Evolutionary conservation across 1,284 basidiomycete genomes (phyloP).

Genomic region (Neotropicomus parvogracilis): DNA sequence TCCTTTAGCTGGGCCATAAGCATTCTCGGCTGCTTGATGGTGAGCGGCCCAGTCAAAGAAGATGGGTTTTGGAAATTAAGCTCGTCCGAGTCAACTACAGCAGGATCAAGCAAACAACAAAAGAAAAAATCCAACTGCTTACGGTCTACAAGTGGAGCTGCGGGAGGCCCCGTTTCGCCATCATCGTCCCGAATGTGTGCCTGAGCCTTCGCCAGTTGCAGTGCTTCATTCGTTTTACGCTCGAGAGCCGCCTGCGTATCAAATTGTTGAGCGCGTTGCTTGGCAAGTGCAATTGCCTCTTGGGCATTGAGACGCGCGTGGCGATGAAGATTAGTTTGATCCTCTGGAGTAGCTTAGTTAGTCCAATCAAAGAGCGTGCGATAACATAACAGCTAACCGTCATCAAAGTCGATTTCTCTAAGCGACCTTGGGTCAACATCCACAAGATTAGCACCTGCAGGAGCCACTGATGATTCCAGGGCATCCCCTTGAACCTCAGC

Average conservation of each 20-base stretch:
- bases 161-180: constrained; percentile 32
- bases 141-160: constrained; percentile 63
- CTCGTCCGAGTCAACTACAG: constrained; percentile 88
- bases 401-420: constrained; percentile 90
- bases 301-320: constrained; percentile 92
- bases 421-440: constrained; percentile 54
- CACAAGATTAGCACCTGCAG: constrained; percentile 58
- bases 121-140: constrained; percentile 30
- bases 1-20: constrained; percentile 97
- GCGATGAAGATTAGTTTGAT: constrained; percentile 84
- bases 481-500: constrained; percentile 83
- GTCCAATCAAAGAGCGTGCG: not conserved
- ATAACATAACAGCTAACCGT: constrained; percentile 52
- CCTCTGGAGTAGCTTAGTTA: constrained; percentile 45
- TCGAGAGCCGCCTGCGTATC: constrained; percentile 80
- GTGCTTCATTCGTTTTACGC: constrained; percentile 74
- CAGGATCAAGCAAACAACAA: constrained; percentile 3
- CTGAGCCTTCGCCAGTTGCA: constrained; percentile 65
- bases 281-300: constrained; percentile 82
- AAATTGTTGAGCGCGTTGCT: constrained; percentile 80
- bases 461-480: constrained; percentile 38
- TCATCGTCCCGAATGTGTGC: constrained; percentile 51
- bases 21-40: constrained; percentile 92
- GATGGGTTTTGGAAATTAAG: constrained; percentile 99
- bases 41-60: constrained; percentile 83